Conservation (phyloP, 352 stramenopile species). For the Globisporangium abappressorium region DNA sequence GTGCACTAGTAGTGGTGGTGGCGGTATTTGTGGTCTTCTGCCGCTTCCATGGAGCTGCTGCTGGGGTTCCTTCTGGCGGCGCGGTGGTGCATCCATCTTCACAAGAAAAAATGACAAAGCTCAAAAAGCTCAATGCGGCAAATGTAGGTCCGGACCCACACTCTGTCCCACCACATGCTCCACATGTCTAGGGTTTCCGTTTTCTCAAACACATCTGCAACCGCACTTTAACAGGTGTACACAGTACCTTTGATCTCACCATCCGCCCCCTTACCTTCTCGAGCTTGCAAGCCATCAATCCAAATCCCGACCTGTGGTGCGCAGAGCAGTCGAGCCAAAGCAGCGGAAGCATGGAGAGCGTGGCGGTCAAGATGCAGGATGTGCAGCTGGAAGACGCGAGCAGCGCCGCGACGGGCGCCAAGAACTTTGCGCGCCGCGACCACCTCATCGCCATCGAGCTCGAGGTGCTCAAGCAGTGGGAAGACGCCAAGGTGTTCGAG, state of each 20-base stretch:
- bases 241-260: background rate
- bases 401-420: conserved; percentile 31
- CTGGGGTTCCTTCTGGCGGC: background rate
- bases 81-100: conserved; percentile 8
- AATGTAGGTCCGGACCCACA: conserved; percentile 10
- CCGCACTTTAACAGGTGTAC: conserved; percentile 2
- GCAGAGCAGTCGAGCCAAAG: background rate
- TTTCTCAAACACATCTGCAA: background rate
- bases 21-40: background rate
- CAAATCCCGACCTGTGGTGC: conserved; percentile 9
- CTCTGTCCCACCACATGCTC: background rate
- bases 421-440: conserved; percentile 88
- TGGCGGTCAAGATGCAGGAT: conserved; percentile 78
- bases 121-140: background rate
- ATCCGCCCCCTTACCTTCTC: background rate
- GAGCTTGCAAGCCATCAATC: conserved; percentile 17
- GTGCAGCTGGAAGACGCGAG: conserved; percentile 64
- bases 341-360: conserved; percentile 50
- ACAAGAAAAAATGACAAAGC: background rate
- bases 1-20: background rate
- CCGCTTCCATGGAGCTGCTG: conserved; percentile 1
- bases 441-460: conserved; percentile 92
- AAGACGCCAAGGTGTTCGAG: conserved; percentile 89
- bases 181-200: conserved; percentile 7
- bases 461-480: conserved; percentile 88